A percentile compares a stretch with the other conserved stretches of the same genome.
These are phyloP conservation scores for Lumnitzera littorea DNA, from an alignment of 345 rosid species.

Conservation along the genomic window DNA sequence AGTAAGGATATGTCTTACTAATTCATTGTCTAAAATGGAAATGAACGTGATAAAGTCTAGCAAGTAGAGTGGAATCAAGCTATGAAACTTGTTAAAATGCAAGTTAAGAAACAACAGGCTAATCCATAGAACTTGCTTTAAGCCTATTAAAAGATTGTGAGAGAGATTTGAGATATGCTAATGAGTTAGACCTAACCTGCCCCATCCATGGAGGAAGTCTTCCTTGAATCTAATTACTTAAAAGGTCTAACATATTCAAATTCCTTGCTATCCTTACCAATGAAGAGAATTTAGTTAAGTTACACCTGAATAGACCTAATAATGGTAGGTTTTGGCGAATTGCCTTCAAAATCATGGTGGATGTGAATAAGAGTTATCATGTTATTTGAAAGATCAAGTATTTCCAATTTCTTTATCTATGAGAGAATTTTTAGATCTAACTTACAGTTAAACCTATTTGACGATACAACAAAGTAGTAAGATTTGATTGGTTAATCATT, in stretches of 20 bases:
- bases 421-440: constrained; percentile 12
- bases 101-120: not conserved
- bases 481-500: constrained; percentile 11
- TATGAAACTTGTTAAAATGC: constrained; percentile 5
- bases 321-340: not conserved
- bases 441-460: constrained; percentile 15
- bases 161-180: constrained; percentile 8
- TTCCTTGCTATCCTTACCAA: not conserved
- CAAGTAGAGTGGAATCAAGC: not conserved
- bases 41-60: not conserved
- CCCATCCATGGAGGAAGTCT: constrained; percentile 12
- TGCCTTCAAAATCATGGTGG: not conserved
- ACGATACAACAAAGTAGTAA: constrained; percentile 2
- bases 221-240: constrained; percentile 13
- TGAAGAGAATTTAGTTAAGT: constrained; percentile 2
- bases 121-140: not conserved
- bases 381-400: constrained; percentile 12
- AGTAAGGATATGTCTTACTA: constrained; percentile 11
- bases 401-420: constrained; percentile 3
- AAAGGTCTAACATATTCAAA: not conserved
- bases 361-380: not conserved
- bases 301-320: not conserved
- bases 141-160: not conserved
- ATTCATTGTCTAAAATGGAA: not conserved
- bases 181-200: not conserved